Evolutionary conservation across 1,284 basidiomycete genomes (phyloP).

Genomic region (Fomitopsis schrenkii): DNA sequence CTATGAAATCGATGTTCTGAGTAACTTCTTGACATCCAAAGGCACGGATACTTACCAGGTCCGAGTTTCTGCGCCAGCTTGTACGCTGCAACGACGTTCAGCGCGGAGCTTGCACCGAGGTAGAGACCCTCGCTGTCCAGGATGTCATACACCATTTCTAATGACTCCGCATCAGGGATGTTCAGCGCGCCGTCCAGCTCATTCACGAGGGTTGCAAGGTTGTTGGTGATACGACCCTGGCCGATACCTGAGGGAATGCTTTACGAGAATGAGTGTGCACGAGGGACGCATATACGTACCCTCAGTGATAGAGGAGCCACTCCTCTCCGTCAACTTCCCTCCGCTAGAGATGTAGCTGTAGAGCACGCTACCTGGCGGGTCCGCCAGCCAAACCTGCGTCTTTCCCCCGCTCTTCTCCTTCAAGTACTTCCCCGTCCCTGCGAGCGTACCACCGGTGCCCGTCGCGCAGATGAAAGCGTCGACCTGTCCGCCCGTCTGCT

Average conservation of each 20-base stretch:
- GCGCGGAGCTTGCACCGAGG: constrained; percentile 91
- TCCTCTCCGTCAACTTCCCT: constrained; percentile 75
- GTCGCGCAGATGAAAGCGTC: constrained; percentile 94
- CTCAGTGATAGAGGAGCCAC: constrained; percentile 94
- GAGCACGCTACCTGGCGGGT: constrained; percentile 94
- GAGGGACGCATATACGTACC: constrained; percentile 44
- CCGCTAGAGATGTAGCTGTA: constrained; percentile 84
- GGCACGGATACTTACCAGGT: constrained; percentile 46
- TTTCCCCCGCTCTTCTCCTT: constrained; percentile 82
- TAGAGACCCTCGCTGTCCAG: constrained; percentile 94
- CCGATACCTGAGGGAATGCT: constrained; percentile 73
- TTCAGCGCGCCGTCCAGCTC: constrained; percentile 81
- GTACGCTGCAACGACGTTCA: constrained; percentile 93
- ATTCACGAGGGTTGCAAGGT: constrained; percentile 82
- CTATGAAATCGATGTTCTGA: constrained; percentile 31
- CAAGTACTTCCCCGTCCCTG: constrained; percentile 83
- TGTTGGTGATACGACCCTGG: constrained; percentile 95
- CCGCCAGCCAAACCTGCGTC: constrained; percentile 91
- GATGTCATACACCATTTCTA: constrained; percentile 92
- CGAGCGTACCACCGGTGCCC: constrained; percentile 94
- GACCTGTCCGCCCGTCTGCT: constrained; percentile 76
- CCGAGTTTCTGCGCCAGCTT: constrained; percentile 87
- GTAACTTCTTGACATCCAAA: no score
- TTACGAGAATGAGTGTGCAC: background rate
- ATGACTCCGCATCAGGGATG: constrained; percentile 87